Base-by-base conservation (phyloP, 2,329 filamentous ascomycete species). In the Davidsoniella virescens region DNA sequence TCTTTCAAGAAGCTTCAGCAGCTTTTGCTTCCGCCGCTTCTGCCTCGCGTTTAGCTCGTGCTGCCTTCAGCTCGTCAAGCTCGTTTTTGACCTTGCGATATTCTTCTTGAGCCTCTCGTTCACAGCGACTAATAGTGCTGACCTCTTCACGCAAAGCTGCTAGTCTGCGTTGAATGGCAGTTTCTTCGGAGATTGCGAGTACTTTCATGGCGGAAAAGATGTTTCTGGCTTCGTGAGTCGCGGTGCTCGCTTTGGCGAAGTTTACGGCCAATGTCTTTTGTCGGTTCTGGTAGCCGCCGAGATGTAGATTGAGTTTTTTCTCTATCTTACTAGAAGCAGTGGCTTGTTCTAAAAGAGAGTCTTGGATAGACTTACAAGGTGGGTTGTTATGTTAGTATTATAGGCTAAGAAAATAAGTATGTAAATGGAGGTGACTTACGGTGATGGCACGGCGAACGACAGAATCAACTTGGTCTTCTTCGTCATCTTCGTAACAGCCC, bases 241-340 rank as follows among this genome's bases (percentile, higher is more conserved):
- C 83, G 17, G 79, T 75, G 23, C 79, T 76, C 1, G 87, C 85
- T 56, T 87, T 84, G 16, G 67, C 65, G 55, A 93, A 84, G 68
- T 94, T 96, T 54, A 80, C 75, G 18, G 79, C 76, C 23, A 98
- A 73, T 57, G 78, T 80, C 64, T 87, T 87, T 33, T 86, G 80
- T 29, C 92, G 82, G 57, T 87, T 80, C 62, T 88, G 81, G 66
- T 98, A 98, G 12, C 92, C 92, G 20, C 88, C 88, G 2, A 94
- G 78, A 59, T 92, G 82, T 49, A 94, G 71, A 0, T 73, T 72
- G n/a, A 98, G 75, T 65, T 92, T 95, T 75, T 94, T 94, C 66
- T 96, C 88, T 1, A 94, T 70, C 64, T 90, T 93, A 61, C 87
- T 86, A 49, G 84, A 85, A 52, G 81, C 75, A 57, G 90, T 81